These are phyloP conservation scores for Beauveria asiatica DNA, from an alignment of 2,329 filamentous ascomycete species.

Conservation along the genomic window DNA sequence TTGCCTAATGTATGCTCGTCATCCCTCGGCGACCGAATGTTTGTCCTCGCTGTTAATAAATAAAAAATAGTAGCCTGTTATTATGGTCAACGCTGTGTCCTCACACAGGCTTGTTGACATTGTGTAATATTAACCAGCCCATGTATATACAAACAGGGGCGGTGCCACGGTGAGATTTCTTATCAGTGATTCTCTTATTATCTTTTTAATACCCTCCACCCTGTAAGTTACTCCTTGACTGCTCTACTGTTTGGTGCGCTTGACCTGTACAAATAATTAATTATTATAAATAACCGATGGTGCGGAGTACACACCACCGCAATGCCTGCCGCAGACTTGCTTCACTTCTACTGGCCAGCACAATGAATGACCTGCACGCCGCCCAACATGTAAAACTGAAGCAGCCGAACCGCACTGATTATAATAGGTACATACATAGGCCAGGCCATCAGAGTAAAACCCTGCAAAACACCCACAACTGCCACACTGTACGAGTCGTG, in stretches of 20 bases:
- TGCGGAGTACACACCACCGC: background rate
- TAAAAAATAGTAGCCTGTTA: too few species aligned
- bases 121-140: background rate
- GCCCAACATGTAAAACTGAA: background rate
- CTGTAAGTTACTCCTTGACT: too few species aligned
- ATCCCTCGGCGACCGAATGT: constrained; percentile 8
- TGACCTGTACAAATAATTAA: background rate
- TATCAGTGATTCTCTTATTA: too few species aligned
- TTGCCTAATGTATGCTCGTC: constrained; percentile 3
- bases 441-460: background rate
- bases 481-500: constrained; percentile 5
- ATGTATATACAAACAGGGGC: background rate
- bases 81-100: background rate
- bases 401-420: background rate
- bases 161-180: too few species aligned
- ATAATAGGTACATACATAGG: background rate
- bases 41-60: background rate
- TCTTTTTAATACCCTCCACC: too few species aligned
- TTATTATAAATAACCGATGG: background rate
- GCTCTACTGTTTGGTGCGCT: background rate
- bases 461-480: background rate
- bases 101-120: background rate
- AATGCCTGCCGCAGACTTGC: background rate
- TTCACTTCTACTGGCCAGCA: background rate
- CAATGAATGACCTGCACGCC: background rate